Evolutionary conservation across 495 filamentous ascomycete genomes (phyloP).

Genomic region (Lichenothelia convexa): DNA sequence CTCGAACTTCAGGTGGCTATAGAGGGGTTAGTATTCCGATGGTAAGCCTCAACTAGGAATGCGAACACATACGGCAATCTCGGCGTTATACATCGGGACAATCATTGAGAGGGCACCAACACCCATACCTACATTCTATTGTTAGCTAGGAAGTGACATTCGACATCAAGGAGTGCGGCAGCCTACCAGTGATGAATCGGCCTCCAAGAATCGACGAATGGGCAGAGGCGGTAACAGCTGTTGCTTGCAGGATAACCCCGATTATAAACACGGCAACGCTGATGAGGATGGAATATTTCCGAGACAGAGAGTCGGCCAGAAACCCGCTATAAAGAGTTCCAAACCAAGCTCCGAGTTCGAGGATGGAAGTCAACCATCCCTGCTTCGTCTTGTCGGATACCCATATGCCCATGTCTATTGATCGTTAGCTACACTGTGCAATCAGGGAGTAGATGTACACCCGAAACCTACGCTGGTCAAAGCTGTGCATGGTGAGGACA

Average conservation of each 20-base stretch:
- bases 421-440: conserved; percentile 13
- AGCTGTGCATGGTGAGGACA: conserved; percentile 42
- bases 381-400: conserved; percentile 43
- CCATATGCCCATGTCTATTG: conserved; percentile 44
- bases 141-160: conserved; percentile 1
- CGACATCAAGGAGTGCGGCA: conserved; percentile 9
- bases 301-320: conserved; percentile 51
- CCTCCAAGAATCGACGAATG: conserved; percentile 48
- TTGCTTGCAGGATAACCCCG: conserved; percentile 58
- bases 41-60: conserved; percentile 34
- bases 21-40: conserved; percentile 8
- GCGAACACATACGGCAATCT: conserved; percentile 28
- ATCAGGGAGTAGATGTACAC: not conserved
- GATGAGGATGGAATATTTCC: conserved; percentile 57
- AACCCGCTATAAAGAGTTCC: conserved; percentile 61
- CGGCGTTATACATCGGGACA: conserved; percentile 50
- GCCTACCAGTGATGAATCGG: conserved; percentile 47
- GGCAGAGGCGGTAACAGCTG: conserved; percentile 33
- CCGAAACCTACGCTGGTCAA: conserved; percentile 18
- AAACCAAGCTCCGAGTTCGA: conserved; percentile 69
- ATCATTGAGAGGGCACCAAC: conserved; percentile 53
- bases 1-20: conserved; percentile 38
- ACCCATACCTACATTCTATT: conserved; percentile 34
- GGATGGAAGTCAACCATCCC: conserved; percentile 64
- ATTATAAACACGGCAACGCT: conserved; percentile 56